Evolutionary conservation across 2,329 filamentous ascomycete genomes (phyloP).

Genomic region (Fusarium cicatricum): DNA sequence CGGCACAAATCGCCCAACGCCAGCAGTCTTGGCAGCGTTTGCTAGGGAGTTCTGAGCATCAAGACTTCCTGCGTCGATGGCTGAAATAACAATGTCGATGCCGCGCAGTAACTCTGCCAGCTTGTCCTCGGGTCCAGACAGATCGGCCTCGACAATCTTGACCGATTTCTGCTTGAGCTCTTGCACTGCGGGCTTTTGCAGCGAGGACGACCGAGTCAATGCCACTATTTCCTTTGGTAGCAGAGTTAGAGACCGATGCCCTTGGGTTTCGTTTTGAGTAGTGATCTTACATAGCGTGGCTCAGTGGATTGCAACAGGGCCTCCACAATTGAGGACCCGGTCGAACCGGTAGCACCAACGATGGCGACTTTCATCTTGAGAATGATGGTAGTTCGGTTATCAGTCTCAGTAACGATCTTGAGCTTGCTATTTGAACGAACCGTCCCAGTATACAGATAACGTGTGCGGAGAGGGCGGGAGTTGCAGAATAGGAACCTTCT

Average conservation of each 20-base stretch:
- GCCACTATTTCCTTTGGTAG: constrained; percentile 55
- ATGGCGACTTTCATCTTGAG: constrained; percentile 44
- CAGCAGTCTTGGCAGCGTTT: constrained; percentile 57
- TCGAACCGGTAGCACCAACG: constrained; percentile 54
- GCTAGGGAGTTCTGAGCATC: constrained; percentile 56
- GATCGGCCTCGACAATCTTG: constrained; percentile 52
- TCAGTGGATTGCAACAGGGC: constrained; percentile 46
- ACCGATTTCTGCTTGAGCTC: constrained; percentile 53
- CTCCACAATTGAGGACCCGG: constrained; percentile 50
- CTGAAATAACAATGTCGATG: constrained; percentile 54
- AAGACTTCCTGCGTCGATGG: constrained; percentile 46
- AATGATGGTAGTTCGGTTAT: too few relatives aligned
- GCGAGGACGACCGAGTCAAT: constrained; percentile 55
- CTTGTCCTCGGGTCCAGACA: constrained; percentile 51
- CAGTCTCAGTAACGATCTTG: too few relatives aligned
- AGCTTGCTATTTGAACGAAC: too few relatives aligned
- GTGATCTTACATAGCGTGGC: constrained; percentile 37
- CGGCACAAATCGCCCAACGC: constrained; percentile 61
- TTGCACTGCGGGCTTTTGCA: constrained; percentile 54
- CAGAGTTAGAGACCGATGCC: too few relatives aligned
- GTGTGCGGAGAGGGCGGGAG: too few relatives aligned
- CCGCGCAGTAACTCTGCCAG: constrained; percentile 52
- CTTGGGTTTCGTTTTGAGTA: too few relatives aligned
- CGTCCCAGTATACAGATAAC: too few relatives aligned
- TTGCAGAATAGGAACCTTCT: too few relatives aligned